These are phyloP conservation scores for Diaporthe citrichinensis DNA, from an alignment of 2,329 filamentous ascomycete species.

Conservation along the genomic window DNA sequence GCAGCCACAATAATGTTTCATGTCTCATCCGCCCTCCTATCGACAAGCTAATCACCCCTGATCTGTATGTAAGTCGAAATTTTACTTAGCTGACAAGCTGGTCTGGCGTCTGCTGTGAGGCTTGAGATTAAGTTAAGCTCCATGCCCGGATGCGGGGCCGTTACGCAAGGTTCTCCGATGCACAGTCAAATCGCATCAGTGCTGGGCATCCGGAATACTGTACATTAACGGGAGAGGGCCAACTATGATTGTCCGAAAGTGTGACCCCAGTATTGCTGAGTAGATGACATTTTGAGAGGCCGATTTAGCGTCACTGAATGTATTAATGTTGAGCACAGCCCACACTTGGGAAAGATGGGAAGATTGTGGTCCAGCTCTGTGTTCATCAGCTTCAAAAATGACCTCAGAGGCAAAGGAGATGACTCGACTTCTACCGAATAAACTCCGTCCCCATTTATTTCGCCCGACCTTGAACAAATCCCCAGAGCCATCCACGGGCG, in stretches of 20 bases:
- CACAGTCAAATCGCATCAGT: not conserved
- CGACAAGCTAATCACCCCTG: too few species aligned
- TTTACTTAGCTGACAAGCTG: not conserved
- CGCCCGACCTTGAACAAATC: too few species aligned
- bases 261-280: not conserved
- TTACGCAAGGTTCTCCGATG: not conserved
- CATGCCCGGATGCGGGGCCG: slow-evolving; percentile 14
- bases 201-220: not conserved
- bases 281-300: too few species aligned
- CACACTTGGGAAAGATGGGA: not conserved
- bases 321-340: not conserved
- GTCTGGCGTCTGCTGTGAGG: slow-evolving; percentile 13
- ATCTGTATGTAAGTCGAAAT: too few species aligned
- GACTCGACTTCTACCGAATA: slow-evolving; percentile 22
- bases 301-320: not conserved
- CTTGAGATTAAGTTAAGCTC: slow-evolving; percentile 23
- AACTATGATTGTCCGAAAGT: not conserved
- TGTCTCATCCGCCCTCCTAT: too few species aligned
- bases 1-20: too few species aligned
- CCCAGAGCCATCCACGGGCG: not conserved
- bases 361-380: not conserved
- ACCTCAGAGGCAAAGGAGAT: not conserved
- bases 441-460: slow-evolving; percentile 7
- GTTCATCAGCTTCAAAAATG: not conserved
- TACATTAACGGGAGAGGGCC: not conserved